Conservation (phyloP, 257 asterid species). For the Anisodus tanguticus region DNA sequence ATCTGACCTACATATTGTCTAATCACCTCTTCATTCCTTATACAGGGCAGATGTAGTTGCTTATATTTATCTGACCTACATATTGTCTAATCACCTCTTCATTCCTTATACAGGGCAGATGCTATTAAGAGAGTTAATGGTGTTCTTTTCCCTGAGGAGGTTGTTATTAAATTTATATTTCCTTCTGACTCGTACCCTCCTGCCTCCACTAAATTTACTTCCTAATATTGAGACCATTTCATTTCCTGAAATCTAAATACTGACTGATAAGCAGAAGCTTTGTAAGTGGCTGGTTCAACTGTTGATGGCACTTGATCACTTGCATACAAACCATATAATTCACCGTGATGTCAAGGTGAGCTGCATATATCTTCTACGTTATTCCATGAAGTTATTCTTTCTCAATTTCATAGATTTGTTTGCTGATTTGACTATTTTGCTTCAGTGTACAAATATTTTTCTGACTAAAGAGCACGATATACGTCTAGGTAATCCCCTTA, state of each 20-base stretch:
- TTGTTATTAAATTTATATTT: slow-evolving; percentile 33
- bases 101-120: slow-evolving; percentile 68
- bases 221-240: not conserved
- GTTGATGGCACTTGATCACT: slow-evolving; percentile 91
- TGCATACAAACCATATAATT: slow-evolving; percentile 84
- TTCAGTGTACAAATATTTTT: slow-evolving; percentile 96
- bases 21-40: slow-evolving; percentile 33
- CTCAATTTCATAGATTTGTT: not conserved
- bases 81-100: slow-evolving; percentile 30
- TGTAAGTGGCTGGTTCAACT: slow-evolving; percentile 97
- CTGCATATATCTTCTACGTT: slow-evolving; percentile 11
- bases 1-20: not conserved
- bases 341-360: slow-evolving; percentile 98
- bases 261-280: slow-evolving; percentile 68
- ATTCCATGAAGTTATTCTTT: slow-evolving; percentile 28
- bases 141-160: slow-evolving; percentile 93
- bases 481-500: slow-evolving; percentile 69
- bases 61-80: not conserved
- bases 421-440: slow-evolving; percentile 38
- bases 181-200: not conserved
- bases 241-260: slow-evolving; percentile 31
- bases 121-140: slow-evolving; percentile 87
- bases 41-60: slow-evolving; percentile 70
- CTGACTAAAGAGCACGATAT: slow-evolving; percentile 90
- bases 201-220: slow-evolving; percentile 21